These are phyloP conservation scores for Epichloe sp. DNA, from an alignment of 2,329 filamentous ascomycete species.

Conservation along the genomic window DNA sequence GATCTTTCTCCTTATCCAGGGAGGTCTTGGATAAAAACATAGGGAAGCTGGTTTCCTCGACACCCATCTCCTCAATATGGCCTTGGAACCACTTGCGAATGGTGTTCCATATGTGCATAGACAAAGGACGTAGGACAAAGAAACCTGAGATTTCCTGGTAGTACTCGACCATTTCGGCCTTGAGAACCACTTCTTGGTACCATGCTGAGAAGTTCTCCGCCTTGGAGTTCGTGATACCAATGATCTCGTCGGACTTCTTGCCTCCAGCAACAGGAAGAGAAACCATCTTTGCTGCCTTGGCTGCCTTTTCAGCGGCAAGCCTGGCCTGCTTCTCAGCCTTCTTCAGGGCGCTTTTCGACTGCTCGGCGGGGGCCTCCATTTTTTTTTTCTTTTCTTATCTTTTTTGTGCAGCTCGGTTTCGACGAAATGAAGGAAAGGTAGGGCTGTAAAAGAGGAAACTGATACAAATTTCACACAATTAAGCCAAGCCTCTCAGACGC, in stretches of 20 bases:
- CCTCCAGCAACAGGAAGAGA: slow-evolving; percentile 38
- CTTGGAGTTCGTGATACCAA: slow-evolving; percentile 80
- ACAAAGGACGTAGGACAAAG: slow-evolving; percentile 71
- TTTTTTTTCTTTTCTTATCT: slow-evolving; percentile 2
- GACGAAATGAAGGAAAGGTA: not conserved
- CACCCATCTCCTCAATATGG: slow-evolving; percentile 79
- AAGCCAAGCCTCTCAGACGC: not conserved
- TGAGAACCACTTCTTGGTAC: slow-evolving; percentile 96
- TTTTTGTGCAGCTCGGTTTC: not conserved
- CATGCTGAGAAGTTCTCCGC: slow-evolving; percentile 79
- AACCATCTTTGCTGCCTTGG: slow-evolving; percentile 45
- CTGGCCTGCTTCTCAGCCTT: slow-evolving; percentile 53
- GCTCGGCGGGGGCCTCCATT: slow-evolving; percentile 21
- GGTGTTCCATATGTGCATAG: slow-evolving; percentile 54
- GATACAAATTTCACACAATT: not conserved
- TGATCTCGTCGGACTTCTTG: slow-evolving; percentile 55
- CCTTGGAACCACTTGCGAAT: slow-evolving; percentile 56
- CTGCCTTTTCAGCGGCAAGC: slow-evolving; percentile 47
- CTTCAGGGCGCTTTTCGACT: slow-evolving; percentile 51
- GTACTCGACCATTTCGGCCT: slow-evolving; percentile 96
- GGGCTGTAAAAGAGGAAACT: not conserved
- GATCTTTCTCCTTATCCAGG: slow-evolving; percentile 77
- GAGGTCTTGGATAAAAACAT: slow-evolving; percentile 92
- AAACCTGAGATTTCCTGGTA: slow-evolving; percentile 90
- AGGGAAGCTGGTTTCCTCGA: slow-evolving; percentile 93